Percentiles rank a stretch among this genome's conserved stretches.
These are phyloP conservation scores for Polychaeton citri DNA, from an alignment of 2,329 filamentous ascomycete species.

Conservation along the genomic window DNA sequence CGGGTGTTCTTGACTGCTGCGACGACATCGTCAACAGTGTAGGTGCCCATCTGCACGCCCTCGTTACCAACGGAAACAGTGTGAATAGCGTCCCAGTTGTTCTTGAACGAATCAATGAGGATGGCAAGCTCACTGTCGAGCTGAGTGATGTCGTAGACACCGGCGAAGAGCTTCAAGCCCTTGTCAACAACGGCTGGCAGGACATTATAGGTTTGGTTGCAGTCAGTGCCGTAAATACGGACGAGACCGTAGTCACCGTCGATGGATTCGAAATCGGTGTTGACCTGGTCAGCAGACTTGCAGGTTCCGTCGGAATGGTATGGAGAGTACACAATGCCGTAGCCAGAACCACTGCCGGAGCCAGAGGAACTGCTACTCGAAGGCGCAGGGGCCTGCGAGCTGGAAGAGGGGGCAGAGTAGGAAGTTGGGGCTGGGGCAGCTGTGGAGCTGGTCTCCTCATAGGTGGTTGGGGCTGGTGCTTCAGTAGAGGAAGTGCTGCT, in stretches of 20 bases:
- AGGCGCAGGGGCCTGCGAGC: conserved; percentile 13
- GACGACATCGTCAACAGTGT: conserved; percentile 40
- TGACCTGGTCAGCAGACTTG: conserved; percentile 52
- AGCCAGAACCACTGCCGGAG: conserved; percentile 13
- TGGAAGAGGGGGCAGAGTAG: conserved; percentile 6
- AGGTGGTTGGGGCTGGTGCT: too few relatives aligned
- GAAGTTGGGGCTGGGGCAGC: conserved; percentile 4
- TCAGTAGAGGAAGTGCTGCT: not conserved
- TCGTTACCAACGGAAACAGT: conserved; percentile 74
- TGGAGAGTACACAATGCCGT: conserved; percentile 46
- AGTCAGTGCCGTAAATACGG: conserved; percentile 71
- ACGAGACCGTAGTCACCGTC: conserved; percentile 46
- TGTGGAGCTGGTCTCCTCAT: not conserved
- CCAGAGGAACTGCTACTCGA: conserved; percentile 2
- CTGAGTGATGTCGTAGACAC: conserved; percentile 52
- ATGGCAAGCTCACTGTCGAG: conserved; percentile 44
- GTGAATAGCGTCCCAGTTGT: conserved; percentile 56
- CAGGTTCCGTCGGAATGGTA: conserved; percentile 47
- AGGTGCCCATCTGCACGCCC: conserved; percentile 53
- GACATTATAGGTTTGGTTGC: conserved; percentile 54
- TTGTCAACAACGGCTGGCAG: conserved; percentile 49
- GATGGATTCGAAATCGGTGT: conserved; percentile 47
- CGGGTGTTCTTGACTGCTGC: conserved; percentile 46
- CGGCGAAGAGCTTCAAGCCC: conserved; percentile 59
- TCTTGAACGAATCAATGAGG: conserved; percentile 46